Evolutionary conservation across 345 rosid species (phyloP).

Genomic region (Lagerstroemia speciosa): DNA sequence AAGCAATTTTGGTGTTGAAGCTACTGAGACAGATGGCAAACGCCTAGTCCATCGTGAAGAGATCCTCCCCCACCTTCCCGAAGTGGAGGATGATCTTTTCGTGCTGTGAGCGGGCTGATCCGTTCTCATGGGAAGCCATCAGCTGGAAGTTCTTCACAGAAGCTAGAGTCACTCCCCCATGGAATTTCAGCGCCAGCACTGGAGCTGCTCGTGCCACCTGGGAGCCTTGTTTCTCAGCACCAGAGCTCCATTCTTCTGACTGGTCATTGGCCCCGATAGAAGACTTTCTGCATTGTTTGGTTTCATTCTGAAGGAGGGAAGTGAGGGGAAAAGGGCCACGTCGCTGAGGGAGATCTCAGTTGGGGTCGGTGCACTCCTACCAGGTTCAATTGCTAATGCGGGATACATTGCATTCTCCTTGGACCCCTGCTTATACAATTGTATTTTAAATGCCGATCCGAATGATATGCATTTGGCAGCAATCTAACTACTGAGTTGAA

Average conservation of each 20-base stretch:
- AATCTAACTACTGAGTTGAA: not conserved
- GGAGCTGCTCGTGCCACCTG: constrained; percentile 95
- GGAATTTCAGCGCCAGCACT: constrained; percentile 93
- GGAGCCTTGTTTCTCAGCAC: constrained; percentile 74
- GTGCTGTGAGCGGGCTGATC: constrained; percentile 50
- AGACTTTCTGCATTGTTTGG: constrained; percentile 44
- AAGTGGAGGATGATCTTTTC: constrained; percentile 85
- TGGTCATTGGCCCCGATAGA: constrained; percentile 36
- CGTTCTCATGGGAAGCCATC: constrained; percentile 62
- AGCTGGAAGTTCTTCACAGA: constrained; percentile 94
- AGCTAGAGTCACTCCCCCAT: constrained; percentile 85
- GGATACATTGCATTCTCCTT: constrained; percentile 82
- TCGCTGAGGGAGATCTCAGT: constrained; percentile 50
- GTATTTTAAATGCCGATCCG: not conserved
- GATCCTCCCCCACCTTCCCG: constrained; percentile 90
- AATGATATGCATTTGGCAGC: too few species aligned
- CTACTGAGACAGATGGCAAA: constrained; percentile 94
- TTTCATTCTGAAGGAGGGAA: constrained; percentile 67
- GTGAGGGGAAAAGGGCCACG: constrained; percentile 40
- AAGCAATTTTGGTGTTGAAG: constrained; percentile 93
- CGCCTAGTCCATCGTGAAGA: constrained; percentile 95
- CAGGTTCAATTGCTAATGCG: constrained; percentile 61
- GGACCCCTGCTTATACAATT: constrained; percentile 57
- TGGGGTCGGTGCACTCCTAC: constrained; percentile 75
- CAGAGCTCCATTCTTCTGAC: constrained; percentile 41